Evolutionary conservation across 352 stramenopile species (phyloP).

Genomic region (Phytophthora macrochlamydospora): DNA sequence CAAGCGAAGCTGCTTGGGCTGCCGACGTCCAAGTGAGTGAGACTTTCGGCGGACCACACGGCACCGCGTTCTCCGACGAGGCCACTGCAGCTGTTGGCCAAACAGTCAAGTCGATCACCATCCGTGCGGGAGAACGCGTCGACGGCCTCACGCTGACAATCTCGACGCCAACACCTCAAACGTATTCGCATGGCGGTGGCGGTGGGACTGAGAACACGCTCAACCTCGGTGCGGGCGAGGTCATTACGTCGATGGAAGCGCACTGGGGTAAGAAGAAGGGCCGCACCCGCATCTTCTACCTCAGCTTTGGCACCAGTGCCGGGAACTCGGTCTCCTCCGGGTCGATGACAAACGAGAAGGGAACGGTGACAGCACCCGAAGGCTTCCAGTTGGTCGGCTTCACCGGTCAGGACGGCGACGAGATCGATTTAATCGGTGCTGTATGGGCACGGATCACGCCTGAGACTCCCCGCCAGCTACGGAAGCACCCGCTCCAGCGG

Average conservation of each 20-base stretch:
- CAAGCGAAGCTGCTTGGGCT: background rate
- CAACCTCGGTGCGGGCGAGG: slow-evolving; percentile 5
- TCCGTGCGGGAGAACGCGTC: slow-evolving; percentile 6
- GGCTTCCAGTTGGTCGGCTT: slow-evolving; percentile 18
- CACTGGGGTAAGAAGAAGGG: slow-evolving; percentile 13
- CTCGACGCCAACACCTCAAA: background rate
- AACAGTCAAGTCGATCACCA: slow-evolving; percentile 8
- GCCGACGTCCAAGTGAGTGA: slow-evolving; percentile 10
- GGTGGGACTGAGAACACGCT: slow-evolving; percentile 8
- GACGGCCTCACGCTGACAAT: slow-evolving; percentile 9
- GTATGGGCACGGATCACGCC: slow-evolving; percentile 16
- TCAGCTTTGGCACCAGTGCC: slow-evolving; percentile 7
- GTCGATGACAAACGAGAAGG: slow-evolving; percentile 9
- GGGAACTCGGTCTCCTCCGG: slow-evolving; percentile 7
- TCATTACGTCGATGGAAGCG: slow-evolving; percentile 14
- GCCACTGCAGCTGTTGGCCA: slow-evolving; percentile 1
- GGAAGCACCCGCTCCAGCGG: too few species aligned
- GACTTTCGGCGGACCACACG: slow-evolving; percentile 17
- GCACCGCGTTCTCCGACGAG: slow-evolving; percentile 11
- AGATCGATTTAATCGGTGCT: slow-evolving; percentile 18
- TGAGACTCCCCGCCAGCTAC: too few species aligned
- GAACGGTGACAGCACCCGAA: slow-evolving; percentile 6
- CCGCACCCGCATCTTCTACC: slow-evolving; percentile 6
- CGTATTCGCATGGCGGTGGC: slow-evolving; percentile 6
- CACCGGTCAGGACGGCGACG: slow-evolving; percentile 15